Evolutionary conservation across 768 basidiomycete species (phyloP).

Genomic region (Holtermanniella nyarrowii): DNA sequence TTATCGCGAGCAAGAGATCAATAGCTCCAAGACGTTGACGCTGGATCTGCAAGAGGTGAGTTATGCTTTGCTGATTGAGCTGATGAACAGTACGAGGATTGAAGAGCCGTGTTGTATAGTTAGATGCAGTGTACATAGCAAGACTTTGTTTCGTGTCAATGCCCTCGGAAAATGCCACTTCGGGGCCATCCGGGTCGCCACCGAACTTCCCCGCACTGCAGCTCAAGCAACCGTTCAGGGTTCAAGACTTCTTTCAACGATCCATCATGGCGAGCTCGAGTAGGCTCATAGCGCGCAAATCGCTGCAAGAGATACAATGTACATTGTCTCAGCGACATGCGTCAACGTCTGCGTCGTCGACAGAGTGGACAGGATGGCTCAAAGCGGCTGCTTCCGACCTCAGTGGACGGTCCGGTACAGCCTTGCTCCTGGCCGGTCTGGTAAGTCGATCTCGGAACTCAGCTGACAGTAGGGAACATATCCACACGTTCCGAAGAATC

Average conservation of each 20-base stretch:
- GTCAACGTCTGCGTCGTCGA: constrained; percentile 17
- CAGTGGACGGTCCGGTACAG: constrained; percentile 8
- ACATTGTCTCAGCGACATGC: too few relatives aligned
- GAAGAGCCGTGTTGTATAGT: background rate
- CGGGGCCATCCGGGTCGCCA: too few relatives aligned
- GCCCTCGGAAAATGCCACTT: too few relatives aligned
- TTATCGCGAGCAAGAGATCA: constrained; percentile 85
- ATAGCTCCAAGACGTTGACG: constrained; percentile 82
- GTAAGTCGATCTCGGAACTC: constrained; percentile 15
- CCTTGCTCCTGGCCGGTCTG: constrained; percentile 35
- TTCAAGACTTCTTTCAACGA: too few relatives aligned
- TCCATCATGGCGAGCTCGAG: too few relatives aligned
- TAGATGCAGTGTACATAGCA: too few relatives aligned
- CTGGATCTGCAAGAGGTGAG: constrained; percentile 56
- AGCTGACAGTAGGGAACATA: constrained; percentile 29
- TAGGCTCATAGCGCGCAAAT: too few relatives aligned
- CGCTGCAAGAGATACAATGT: too few relatives aligned
- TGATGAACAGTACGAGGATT: background rate
- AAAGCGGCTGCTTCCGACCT: constrained; percentile 11
- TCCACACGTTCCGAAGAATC: constrained; percentile 34
- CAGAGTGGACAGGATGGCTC: constrained; percentile 27
- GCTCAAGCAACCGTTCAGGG: too few relatives aligned
- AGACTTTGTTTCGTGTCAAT: too few relatives aligned
- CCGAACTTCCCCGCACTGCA: too few relatives aligned
- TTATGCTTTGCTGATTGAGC: background rate